These are phyloP conservation scores for Picea abies DNA, from an alignment of 83 land plant genomes.

Conservation along the genomic window DNA sequence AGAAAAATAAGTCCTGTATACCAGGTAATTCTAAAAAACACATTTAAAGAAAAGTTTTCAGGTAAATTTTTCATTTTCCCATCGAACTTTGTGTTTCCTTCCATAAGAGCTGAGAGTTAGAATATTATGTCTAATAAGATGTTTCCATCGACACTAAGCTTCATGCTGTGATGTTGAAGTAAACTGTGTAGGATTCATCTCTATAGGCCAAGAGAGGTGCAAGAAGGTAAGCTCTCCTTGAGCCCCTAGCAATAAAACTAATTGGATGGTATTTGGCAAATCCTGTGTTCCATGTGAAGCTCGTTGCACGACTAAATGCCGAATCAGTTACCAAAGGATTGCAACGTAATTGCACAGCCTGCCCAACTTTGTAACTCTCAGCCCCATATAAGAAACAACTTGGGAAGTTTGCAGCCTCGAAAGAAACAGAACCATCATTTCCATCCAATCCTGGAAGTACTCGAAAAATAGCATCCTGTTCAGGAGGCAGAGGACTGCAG, in stretches of 20 bases:
- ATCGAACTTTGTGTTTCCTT: too few relatives aligned
- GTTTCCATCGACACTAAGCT: too few relatives aligned
- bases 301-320: slow-evolving; percentile 38
- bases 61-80: too few relatives aligned
- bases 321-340: slow-evolving; percentile 19
- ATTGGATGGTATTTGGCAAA: slow-evolving; percentile 67
- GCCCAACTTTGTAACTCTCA: slow-evolving; percentile 1
- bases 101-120: too few relatives aligned
- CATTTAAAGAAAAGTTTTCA: too few relatives aligned
- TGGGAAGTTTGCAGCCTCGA: slow-evolving; percentile 51
- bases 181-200: slow-evolving; percentile 83
- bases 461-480: slow-evolving; percentile 33
- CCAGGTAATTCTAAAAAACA: too few relatives aligned
- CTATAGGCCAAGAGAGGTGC: slow-evolving; percentile 52
- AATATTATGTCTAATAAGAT: too few relatives aligned
- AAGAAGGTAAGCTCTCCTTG: slow-evolving; percentile 49
- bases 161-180: slow-evolving; percentile 47
- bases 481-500: background rate
- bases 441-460: slow-evolving; percentile 60
- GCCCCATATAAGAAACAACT: slow-evolving; percentile 68
- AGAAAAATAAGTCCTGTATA: too few relatives aligned
- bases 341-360: slow-evolving; percentile 44
- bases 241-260: slow-evolving; percentile 74
- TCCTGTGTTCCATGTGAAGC: slow-evolving; percentile 50
- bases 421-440: slow-evolving; percentile 41